Conservation (phyloP, 116 monocot species). For the Papilionanthe hybrid region DNA sequence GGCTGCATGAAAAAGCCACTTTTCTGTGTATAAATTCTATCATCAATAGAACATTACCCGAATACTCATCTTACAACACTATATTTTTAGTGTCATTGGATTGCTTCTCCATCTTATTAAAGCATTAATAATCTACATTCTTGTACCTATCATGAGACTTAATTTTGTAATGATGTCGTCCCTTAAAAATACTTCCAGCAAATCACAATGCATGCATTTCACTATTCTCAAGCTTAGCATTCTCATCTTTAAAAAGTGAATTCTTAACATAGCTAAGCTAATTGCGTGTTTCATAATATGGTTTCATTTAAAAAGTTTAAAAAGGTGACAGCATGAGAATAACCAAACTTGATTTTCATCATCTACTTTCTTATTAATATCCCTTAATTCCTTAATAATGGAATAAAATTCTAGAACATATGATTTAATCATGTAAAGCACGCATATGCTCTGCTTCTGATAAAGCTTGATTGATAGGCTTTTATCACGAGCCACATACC, state of each 20-base stretch:
- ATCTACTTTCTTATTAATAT: background rate
- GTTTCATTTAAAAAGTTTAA: background rate
- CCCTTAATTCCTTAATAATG: background rate
- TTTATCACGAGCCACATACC: background rate
- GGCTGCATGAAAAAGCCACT: too few species aligned
- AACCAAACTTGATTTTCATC: background rate
- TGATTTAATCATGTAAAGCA: background rate
- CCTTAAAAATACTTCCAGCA: background rate
- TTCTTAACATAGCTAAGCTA: background rate
- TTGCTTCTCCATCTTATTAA: background rate
- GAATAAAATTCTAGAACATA: background rate
- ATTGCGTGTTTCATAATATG: background rate
- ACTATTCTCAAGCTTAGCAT: background rate
- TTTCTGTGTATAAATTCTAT: too few species aligned
- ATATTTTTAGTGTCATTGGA: background rate
- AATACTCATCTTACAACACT: background rate
- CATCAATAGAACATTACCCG: too few species aligned
- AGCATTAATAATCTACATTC: background rate
- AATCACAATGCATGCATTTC: background rate
- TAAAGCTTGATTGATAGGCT: background rate
- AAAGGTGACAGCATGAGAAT: background rate
- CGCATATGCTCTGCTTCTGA: background rate
- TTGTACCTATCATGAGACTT: background rate
- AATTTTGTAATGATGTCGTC: background rate
- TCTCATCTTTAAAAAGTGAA: background rate